phyloP scores from a whole-genome alignment of 1,139 yeast species.

The Geotrichum cucujoidarum region DNA sequence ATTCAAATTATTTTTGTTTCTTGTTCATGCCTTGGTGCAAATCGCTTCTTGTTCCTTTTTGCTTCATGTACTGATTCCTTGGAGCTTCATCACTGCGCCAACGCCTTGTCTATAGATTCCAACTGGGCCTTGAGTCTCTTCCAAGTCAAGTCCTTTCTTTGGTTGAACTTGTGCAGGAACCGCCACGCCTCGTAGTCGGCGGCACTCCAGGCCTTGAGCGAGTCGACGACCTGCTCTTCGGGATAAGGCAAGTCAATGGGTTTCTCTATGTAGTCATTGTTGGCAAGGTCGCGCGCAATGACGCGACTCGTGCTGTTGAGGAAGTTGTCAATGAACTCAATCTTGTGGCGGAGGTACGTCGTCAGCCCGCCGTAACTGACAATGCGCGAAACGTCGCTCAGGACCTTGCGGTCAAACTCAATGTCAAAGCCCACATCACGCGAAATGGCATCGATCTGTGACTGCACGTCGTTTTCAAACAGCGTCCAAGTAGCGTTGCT shows the following conservation, averaged over 20 bases:
- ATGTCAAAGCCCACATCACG: slow-evolving; percentile 16
- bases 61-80: too few relatives aligned
- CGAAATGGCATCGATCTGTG: slow-evolving; percentile 1
- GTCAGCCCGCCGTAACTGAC: background rate
- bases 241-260: background rate
- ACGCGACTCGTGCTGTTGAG: background rate
- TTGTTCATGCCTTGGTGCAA: too few relatives aligned
- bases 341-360: background rate
- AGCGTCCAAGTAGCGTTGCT: slow-evolving; percentile 17
- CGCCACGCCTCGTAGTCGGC: slow-evolving; percentile 19
- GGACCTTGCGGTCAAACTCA: background rate
- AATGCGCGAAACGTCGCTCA: background rate
- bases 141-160: background rate
- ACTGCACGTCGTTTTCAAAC: background rate
- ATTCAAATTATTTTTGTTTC: too few relatives aligned
- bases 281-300: slow-evolving; percentile 10
- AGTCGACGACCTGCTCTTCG: slow-evolving; percentile 10
- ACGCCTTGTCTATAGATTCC: background rate
- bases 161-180: slow-evolving; percentile 10
- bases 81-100: too few relatives aligned
- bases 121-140: background rate
- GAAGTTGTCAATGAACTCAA: background rate
- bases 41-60: too few relatives aligned
- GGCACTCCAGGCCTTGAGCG: slow-evolving; percentile 16
- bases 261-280: slow-evolving; percentile 5